These are phyloP conservation scores for Teunomyces atbi DNA, from an alignment of 805 yeast species.

Conservation along the genomic window DNA sequence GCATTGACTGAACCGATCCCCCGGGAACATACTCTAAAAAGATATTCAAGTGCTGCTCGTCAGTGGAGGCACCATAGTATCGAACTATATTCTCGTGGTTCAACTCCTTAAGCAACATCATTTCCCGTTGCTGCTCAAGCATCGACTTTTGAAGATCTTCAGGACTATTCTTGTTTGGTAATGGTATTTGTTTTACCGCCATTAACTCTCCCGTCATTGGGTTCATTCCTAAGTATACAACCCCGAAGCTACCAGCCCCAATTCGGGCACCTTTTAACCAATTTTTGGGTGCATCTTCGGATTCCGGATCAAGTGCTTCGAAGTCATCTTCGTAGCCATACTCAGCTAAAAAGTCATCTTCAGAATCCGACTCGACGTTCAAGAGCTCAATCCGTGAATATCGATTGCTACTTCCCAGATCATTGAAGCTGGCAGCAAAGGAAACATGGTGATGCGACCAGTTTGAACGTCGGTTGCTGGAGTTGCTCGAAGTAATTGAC, in stretches of 20 bases:
- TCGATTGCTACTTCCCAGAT: constrained; percentile 20
- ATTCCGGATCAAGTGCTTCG: constrained; percentile 36
- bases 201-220: constrained; percentile 89
- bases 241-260: constrained; percentile 94
- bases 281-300: constrained; percentile 61
- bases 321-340: constrained; percentile 42
- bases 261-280: constrained; percentile 94
- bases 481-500: constrained; percentile 13
- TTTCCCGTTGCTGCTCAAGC: constrained; percentile 84
- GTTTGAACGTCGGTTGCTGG: constrained; percentile 6
- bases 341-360: constrained; percentile 13
- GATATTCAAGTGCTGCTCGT: constrained; percentile 69
- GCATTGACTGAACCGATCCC: constrained; percentile 59
- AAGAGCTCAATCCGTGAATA: constrained; percentile 49
- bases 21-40: constrained; percentile 52
- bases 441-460: constrained; percentile 19
- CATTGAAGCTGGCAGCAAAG: constrained; percentile 29
- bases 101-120: constrained; percentile 69
- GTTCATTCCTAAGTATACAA: constrained; percentile 89
- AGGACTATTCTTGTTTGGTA: constrained; percentile 47
- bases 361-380: constrained; percentile 37
- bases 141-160: constrained; percentile 42
- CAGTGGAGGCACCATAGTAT: constrained; percentile 84
- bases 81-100: constrained; percentile 92
- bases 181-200: constrained; percentile 94